Base-by-base conservation (phyloP, 257 asterid genomes). In the Misopates orontium region DNA sequence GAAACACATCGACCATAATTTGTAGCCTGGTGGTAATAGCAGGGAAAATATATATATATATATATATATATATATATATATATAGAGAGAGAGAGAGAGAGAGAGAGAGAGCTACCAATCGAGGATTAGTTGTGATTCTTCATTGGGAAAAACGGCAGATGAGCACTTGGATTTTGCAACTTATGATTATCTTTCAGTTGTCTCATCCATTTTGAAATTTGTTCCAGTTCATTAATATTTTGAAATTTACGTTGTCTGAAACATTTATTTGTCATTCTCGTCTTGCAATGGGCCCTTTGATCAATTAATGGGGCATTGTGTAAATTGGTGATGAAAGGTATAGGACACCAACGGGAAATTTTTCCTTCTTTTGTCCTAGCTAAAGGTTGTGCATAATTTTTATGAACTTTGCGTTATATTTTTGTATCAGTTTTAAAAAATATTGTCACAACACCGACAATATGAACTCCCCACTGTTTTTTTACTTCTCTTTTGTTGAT, bases 261-360 rank as follows among this genome's bases (percentile, higher is more conserved):
- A 36, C 42, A 36, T 36, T 36, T 48, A 16, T 56, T 40, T 48
- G 24, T 41, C 41, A 41, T 25, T 58, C 18, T 66, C 23, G 20
- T 67, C 60, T 19, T 61, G 36, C 0, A 57, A 51, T 22, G 64
- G 66, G 42, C 73, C 68, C 54, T 52, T 58, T n/a, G 0, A 42
- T 32, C 28, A 73, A 64, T 75, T 16, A 66, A 73, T 66, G 66
- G 19, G 63, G 13, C 48, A 31, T 65, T 58, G 4, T 17, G 41
- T 48, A 60, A n/a, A 51, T 9, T 12, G 18, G 13, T 55, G n/a
- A 59, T 52, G 79, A 75, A 23, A 66, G 76, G 32, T 65, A 59
- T 72, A 14, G 17, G 14, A 60, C 73, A 60, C 70, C 76, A 70
- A 70, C 53, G 69, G 42, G 11, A 28, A 2, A 2, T 2, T 28